These are phyloP conservation scores for Ceratobasidium sp. DNA, from an alignment of 1,284 basidiomycete genomes.

Conservation along the genomic window DNA sequence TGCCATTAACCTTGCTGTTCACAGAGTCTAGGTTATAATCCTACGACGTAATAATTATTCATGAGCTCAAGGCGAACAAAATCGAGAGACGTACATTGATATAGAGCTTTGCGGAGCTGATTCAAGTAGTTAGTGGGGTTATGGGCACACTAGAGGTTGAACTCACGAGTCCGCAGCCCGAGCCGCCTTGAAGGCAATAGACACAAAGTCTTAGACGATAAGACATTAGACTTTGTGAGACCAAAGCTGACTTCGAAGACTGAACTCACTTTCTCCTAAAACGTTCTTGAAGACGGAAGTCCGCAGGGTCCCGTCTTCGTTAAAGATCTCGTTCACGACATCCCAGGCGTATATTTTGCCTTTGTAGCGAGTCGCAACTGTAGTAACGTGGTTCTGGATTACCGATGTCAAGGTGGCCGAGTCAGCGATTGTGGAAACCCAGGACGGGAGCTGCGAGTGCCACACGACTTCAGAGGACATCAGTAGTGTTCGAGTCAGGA, in stretches of 20 bases:
- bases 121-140: too few relatives aligned
- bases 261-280: slow-evolving; percentile 41
- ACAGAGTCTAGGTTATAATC: slow-evolving; percentile 46
- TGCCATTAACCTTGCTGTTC: slow-evolving; percentile 30
- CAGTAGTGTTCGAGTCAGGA: background rate
- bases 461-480: slow-evolving; percentile 14
- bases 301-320: slow-evolving; percentile 48
- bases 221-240: background rate
- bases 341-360: slow-evolving; percentile 43
- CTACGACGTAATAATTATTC: background rate
- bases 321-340: slow-evolving; percentile 40
- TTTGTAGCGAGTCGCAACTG: slow-evolving; percentile 21
- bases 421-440: slow-evolving; percentile 35
- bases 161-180: slow-evolving; percentile 32
- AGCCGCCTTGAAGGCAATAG: slow-evolving; percentile 50
- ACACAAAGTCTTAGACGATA: slow-evolving; percentile 47
- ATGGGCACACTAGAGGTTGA: too few relatives aligned
- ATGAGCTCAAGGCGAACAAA: background rate
- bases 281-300: slow-evolving; percentile 42
- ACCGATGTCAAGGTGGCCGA: slow-evolving; percentile 28
- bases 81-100: slow-evolving; percentile 45
- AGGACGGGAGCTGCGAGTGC: slow-evolving; percentile 37
- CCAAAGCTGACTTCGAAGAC: background rate
- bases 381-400: slow-evolving; percentile 40
- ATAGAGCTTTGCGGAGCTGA: slow-evolving; percentile 50